phyloP scores from a whole-genome alignment of 116 monocot species.

The Trichopus zeylanicus region DNA sequence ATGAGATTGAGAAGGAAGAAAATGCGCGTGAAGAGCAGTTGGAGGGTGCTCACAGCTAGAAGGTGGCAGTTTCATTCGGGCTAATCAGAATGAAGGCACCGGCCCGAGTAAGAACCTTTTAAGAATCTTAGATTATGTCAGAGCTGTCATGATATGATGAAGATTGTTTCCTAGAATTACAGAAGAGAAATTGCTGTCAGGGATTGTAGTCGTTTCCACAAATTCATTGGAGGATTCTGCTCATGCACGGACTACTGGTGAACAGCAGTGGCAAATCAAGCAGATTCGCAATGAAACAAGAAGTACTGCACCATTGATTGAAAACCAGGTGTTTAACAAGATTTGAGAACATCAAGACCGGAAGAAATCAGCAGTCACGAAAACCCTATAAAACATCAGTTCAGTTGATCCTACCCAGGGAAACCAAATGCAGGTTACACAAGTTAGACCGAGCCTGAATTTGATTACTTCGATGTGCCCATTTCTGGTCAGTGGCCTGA shows the following conservation, averaged over 20 bases:
- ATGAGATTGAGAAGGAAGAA: slow-evolving; percentile 4
- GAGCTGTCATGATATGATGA: slow-evolving; percentile 11
- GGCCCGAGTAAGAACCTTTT: neutral
- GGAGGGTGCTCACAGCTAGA: slow-evolving; percentile 11
- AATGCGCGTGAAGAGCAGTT: neutral
- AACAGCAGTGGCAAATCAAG: neutral
- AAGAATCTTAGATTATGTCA: slow-evolving; percentile 19
- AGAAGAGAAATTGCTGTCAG: slow-evolving; percentile 13
- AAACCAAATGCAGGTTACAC: neutral
- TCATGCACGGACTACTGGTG: slow-evolving; percentile 18
- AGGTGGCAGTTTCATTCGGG: slow-evolving; percentile 11
- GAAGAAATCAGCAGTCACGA: neutral
- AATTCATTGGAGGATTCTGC: slow-evolving; percentile 2
- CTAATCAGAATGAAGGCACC: neutral
- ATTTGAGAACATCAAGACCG: neutral
- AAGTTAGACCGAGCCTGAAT: neutral
- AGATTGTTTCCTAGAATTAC: slow-evolving; percentile 4
- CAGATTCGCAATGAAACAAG: neutral
- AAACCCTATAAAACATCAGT: neutral
- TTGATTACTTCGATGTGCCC: too few species aligned
- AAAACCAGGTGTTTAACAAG: neutral
- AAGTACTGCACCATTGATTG: neutral
- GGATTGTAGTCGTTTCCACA: slow-evolving; percentile 9
- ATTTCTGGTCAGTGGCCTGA: slow-evolving; percentile 1
- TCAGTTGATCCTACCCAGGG: neutral